Evolutionary conservation across 768 basidiomycete species (phyloP).

Genomic region (Amanita polypyramis): DNA sequence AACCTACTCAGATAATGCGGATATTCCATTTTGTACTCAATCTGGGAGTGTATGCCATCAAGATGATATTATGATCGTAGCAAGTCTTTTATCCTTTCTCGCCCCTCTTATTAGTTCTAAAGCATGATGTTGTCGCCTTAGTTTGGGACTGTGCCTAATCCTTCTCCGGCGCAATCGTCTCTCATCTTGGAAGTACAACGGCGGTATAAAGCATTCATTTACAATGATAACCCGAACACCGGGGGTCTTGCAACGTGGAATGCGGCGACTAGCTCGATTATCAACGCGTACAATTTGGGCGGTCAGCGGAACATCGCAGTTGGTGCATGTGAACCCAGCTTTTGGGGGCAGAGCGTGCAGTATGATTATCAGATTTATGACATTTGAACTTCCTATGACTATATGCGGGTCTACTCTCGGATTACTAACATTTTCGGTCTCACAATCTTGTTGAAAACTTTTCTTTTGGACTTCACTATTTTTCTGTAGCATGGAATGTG

Average conservation of each 20-base stretch:
- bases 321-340: conserved; percentile 52
- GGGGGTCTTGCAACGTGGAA: conserved; percentile 41
- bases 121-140: conserved; percentile 8
- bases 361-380: conserved; percentile 66
- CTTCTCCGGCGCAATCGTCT: conserved; percentile 43
- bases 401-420: background rate
- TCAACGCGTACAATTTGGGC: conserved; percentile 53
- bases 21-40: conserved; percentile 42
- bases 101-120: background rate
- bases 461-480: background rate
- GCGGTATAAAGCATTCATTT: conserved; percentile 58
- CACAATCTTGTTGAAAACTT: no score
- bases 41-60: conserved; percentile 62
- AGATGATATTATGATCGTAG: conserved; percentile 75
- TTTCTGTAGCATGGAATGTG: background rate
- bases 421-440: no score
- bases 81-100: conserved; percentile 24
- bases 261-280: conserved; percentile 36
- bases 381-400: background rate
- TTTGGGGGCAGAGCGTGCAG: conserved; percentile 54
- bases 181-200: conserved; percentile 58
- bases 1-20: conserved; percentile 60
- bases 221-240: conserved; percentile 52
- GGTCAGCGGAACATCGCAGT: conserved; percentile 38
- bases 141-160: conserved; percentile 49